Evolutionary conservation across 441 rosid genomes (phyloP).

Genomic region (Erysimum cheiri): DNA sequence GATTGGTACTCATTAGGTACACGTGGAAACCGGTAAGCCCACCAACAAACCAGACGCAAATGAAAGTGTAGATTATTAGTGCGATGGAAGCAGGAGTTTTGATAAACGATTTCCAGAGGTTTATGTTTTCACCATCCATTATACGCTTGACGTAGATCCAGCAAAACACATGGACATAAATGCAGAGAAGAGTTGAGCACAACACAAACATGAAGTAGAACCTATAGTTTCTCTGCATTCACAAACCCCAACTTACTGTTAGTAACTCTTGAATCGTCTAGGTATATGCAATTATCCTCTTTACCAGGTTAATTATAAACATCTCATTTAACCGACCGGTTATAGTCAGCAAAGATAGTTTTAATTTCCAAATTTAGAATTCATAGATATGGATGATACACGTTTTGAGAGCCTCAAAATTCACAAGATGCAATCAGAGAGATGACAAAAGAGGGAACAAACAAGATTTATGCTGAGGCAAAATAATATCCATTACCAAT

Average conservation of each 20-base stretch:
- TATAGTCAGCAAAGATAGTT: slow-evolving; percentile 1
- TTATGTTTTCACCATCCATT: slow-evolving; percentile 57
- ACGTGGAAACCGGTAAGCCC: slow-evolving; percentile 91
- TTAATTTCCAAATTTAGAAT: slow-evolving; percentile 26
- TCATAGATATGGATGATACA: not conserved
- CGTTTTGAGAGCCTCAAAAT: not conserved
- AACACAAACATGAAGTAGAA: slow-evolving; percentile 95
- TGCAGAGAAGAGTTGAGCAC: slow-evolving; percentile 79
- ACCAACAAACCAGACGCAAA: slow-evolving; percentile 93
- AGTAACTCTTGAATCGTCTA: slow-evolving; percentile 14
- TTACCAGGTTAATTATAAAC: not conserved
- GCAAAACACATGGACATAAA: slow-evolving; percentile 87
- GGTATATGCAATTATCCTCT: not conserved
- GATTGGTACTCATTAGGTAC: slow-evolving; percentile 91
- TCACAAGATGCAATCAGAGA: slow-evolving; percentile 18
- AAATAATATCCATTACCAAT: slow-evolving; percentile 57
- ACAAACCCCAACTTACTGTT: slow-evolving; percentile 17
- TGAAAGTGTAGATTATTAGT: slow-evolving; percentile 69
- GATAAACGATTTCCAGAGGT: slow-evolving; percentile 81
- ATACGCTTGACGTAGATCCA: slow-evolving; percentile 87
- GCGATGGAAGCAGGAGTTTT: slow-evolving; percentile 92
- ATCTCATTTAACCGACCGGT: not conserved
- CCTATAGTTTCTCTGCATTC: slow-evolving; percentile 91
- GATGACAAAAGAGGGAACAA: not conserved
- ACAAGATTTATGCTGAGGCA: not conserved